Evolutionary conservation across 257 asterid genomes (phyloP), one percentile per base, ranked within the genome.

Genomic region (Cynanchum wilfordii): DNA sequence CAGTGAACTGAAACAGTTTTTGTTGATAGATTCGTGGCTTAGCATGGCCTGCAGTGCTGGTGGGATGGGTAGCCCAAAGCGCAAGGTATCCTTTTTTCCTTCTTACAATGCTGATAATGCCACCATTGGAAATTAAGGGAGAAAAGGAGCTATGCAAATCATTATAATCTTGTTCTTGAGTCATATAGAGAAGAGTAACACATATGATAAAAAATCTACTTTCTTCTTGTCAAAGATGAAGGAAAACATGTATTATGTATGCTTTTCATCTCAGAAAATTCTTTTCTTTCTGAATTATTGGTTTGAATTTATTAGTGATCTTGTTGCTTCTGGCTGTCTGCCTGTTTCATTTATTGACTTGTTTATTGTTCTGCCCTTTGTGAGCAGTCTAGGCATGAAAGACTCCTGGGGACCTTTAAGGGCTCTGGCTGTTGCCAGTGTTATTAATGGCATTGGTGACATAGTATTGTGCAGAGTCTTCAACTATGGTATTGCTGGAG

Each of bases 41-140:
- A 77, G 96, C 97, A 72, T 94, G 99, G 99, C 99, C 97, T n/a
- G 95, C 96, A 69, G 76, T 86, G 80, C 87, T 94, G 74, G 79
- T 91, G 80, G 99, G 99, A 84, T 94, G 97, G 97, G 97, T 94
- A 80, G 96, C 97, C 79, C 97, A 94, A 82, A 94, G 99, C 78
- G 99, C 97, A 80, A 94, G 99, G 97, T 92, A 79, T 73, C 49
- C 70, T 55, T 27, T 42, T 74, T 69, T 47, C 58, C 36, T 44
- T 11, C 5, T 40, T 22, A 17, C 24, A 30, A 40, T 66, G 52
- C n/a, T 5, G 44, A 36, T 22, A 29, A 29, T 51, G 33, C 42
- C 47, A 8, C 20, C 33, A 36, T 9, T 64, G 36, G 17, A 36
- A 27, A 64, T 64, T 36, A 36, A 19, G 8, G 1, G 29, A 17